phyloP scores from a whole-genome alignment of 495 filamentous ascomycete species.

The Polyplosphaeria fusca region DNA sequence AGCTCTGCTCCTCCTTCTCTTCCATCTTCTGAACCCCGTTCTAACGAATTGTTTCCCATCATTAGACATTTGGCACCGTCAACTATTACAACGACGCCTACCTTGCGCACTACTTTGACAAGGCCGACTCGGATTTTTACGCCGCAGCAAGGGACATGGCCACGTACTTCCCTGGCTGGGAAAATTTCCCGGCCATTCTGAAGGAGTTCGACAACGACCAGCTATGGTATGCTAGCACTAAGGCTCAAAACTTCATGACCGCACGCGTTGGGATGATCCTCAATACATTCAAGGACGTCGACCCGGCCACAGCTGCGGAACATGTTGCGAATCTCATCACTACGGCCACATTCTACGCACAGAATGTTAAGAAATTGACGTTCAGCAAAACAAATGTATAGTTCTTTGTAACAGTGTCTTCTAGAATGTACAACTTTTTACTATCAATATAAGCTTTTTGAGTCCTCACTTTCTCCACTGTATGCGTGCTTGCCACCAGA shows the following conservation, averaged over 20 bases:
- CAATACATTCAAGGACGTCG: background rate
- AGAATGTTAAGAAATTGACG: background rate
- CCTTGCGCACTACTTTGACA: background rate
- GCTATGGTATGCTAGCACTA: background rate
- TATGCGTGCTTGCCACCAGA: no score
- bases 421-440: no score
- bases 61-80: background rate
- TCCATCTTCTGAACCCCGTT: no score
- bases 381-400: background rate
- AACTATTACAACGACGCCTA: background rate
- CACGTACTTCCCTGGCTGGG: background rate
- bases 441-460: no score
- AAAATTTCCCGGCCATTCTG: background rate
- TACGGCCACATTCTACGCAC: background rate
- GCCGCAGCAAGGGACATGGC: background rate
- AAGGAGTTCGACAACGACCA: background rate
- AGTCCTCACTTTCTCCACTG: no score
- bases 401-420: no score
- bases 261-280: background rate
- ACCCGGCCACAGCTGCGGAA: background rate
- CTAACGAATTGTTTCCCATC: no score
- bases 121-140: background rate
- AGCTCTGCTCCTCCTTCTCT: no score
- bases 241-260: background rate
- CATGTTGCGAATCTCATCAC: background rate